These are phyloP conservation scores for Aspergillus alliaceus DNA, from an alignment of 2,329 filamentous ascomycete species.

Conservation along the genomic window DNA sequence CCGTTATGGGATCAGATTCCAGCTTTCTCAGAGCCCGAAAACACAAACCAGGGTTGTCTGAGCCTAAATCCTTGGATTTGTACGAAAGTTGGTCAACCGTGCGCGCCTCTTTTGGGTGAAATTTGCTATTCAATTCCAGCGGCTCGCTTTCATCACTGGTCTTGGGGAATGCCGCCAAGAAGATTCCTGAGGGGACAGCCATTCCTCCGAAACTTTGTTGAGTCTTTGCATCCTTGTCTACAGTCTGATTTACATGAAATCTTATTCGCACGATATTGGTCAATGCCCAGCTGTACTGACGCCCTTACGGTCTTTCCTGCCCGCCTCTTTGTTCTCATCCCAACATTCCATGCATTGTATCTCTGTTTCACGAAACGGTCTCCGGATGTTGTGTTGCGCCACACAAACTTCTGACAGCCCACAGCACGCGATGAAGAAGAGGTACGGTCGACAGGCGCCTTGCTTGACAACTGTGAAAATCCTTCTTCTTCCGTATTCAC, in stretches of 20 bases:
- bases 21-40: slow-evolving; percentile 1
- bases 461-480: background rate
- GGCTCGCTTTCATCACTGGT: slow-evolving; percentile 6
- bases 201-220: slow-evolving; percentile 1
- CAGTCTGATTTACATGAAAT: background rate
- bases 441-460: background rate
- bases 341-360: slow-evolving; percentile 16
- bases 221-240: background rate
- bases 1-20: background rate
- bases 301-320: slow-evolving; percentile 1
- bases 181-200: background rate
- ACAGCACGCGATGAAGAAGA: slow-evolving; percentile 10
- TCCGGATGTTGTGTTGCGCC: slow-evolving; percentile 20
- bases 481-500: background rate
- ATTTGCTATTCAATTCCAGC: slow-evolving; percentile 8
- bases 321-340: slow-evolving; percentile 6
- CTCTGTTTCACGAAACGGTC: slow-evolving; percentile 23
- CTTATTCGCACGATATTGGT: background rate
- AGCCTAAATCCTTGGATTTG: background rate
- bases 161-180: background rate
- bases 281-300: background rate
- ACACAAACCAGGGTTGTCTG: slow-evolving; percentile 2
- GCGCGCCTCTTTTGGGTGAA: slow-evolving; percentile 1
- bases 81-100: slow-evolving; percentile 4
- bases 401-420: slow-evolving; percentile 22